Percentiles rank a stretch among this genome's conserved stretches.
phyloP scores from a whole-genome alignment of 2,329 filamentous ascomycete species.

The Penicillium rolfsii region DNA sequence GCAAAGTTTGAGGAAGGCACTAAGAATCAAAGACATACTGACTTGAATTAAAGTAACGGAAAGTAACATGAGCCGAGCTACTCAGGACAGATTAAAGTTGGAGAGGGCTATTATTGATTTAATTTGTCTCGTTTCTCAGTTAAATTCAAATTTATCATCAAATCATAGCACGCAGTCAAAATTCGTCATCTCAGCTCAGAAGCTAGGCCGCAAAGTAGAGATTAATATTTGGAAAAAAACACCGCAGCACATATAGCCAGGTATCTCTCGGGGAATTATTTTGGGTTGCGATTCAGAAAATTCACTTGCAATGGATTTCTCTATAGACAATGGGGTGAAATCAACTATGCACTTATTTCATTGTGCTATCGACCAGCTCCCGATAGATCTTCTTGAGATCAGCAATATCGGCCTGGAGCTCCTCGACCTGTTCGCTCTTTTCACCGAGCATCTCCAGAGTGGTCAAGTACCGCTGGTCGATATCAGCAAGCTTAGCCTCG shows the following conservation, averaged over 20 bases:
- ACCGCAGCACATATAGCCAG: background rate
- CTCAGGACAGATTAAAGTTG: background rate
- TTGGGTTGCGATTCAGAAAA: background rate
- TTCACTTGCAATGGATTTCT: background rate
- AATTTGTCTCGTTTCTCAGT: no score
- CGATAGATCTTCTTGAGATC: constrained; percentile 97
- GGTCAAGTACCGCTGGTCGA: constrained; percentile 82
- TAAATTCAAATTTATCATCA: no score
- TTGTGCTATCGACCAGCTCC: constrained; percentile 83
- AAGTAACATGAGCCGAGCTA: background rate
- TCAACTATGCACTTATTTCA: constrained; percentile 55
- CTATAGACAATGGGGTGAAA: constrained; percentile 3
- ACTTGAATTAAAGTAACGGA: background rate
- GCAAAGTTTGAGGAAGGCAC: background rate
- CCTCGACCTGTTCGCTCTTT: constrained; percentile 93
- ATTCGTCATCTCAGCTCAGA: background rate
- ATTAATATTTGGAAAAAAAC: background rate
- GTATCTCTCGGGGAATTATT: background rate
- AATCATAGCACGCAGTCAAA: no score
- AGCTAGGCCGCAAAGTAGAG: background rate
- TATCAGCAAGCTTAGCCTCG: constrained; percentile 67
- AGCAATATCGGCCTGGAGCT: constrained; percentile 82
- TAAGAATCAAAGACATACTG: background rate
- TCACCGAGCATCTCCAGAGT: constrained; percentile 94
- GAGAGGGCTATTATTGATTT: background rate